phyloP scores from a whole-genome alignment of 2,329 filamentous ascomycete species.

The Cylindrodendrum hubeiense region DNA sequence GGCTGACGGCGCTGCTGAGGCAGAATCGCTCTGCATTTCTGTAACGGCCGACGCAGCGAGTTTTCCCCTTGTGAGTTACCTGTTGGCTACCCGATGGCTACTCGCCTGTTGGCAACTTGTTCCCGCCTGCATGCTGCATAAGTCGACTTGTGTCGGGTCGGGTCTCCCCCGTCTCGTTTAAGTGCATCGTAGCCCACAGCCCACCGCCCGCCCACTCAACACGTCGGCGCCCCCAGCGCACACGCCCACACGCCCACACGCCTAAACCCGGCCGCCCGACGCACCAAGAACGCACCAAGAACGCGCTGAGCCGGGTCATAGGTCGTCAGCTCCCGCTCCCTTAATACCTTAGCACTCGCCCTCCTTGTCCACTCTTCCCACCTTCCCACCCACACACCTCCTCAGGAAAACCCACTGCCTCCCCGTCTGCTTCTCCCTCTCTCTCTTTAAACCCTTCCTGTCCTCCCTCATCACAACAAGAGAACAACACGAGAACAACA shows the following conservation, averaged over 20 bases:
- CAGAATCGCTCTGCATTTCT: not conserved
- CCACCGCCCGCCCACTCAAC: slow-evolving; percentile 1
- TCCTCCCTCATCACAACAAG: slow-evolving; percentile 6
- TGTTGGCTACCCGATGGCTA: not conserved
- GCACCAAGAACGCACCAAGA: slow-evolving; percentile 29
- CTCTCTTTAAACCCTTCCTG: slow-evolving; percentile 5
- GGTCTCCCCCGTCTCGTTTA: slow-evolving; percentile 2
- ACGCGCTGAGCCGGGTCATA: slow-evolving; percentile 17
- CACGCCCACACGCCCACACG: slow-evolving; percentile 21
- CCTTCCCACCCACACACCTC: slow-evolving; percentile 16
- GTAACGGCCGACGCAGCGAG: too few species aligned
- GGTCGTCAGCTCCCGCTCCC: slow-evolving; percentile 4
- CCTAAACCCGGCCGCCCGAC: slow-evolving; percentile 22
- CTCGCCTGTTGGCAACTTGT: not conserved
- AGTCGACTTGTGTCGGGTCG: not conserved
- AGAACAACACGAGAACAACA: not conserved
- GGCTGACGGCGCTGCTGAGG: too few species aligned
- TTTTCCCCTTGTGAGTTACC: not conserved
- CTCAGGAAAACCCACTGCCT: slow-evolving; percentile 21
- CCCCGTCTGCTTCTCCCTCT: slow-evolving; percentile 14
- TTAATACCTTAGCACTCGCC: slow-evolving; percentile 17
- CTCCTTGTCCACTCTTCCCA: slow-evolving; percentile 10
- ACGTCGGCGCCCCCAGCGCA: not conserved
- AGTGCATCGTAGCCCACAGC: not conserved
- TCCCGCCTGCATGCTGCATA: not conserved